Evolutionary conservation across 352 stramenopile species (phyloP), one percentile per base, ranked within the genome.

Genomic region (Albugo laibachii): DNA sequence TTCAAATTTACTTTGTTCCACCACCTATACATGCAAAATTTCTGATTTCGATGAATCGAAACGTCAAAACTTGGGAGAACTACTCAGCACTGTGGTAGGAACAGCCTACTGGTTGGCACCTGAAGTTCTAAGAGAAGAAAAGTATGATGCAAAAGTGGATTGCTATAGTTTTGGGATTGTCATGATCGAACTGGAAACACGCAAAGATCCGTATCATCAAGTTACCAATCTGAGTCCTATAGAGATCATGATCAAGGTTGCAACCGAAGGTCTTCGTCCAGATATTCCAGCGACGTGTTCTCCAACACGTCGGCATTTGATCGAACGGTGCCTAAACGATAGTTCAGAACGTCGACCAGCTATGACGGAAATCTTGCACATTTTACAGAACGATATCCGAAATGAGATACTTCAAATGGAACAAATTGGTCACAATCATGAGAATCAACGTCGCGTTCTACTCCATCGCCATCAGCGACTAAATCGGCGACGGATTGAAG

Each of bases 91-190:
- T 16, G 71, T 89, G 20, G 69, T 87, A 13, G 80, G 80, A 2
- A 89, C 80, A 37, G 71, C 77, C n/a, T 87, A 77, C 50, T 92
- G 80, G 80, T 54, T 86, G 11, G 80, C 80, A 10, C 80, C 80
- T 0, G 80, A 92, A 51, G 83, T 92, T 48, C 48, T 92, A 1
- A 72, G 77, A 10, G 71, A 88, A 53, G 75, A 86, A 48, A 61
- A 61, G 19, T 92, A 91, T 46, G 73, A 84, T 47, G 68, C 67
- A 3, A 71, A 85, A 56, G 77, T 88, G 11, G 80, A 92, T 53
- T 82, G 72, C 56, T 92, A 91, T 58, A 89, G 75, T 46, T 92
- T 89, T 63, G 77, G 74, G 19, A 78, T 92, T 36, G 82, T 93
- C 43, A 54, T 93, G 8, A 73, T 86, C 14, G 76, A 89, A 56